phyloP scores from a whole-genome alignment of 768 basidiomycete genomes.

The Tephrocybe rancida region DNA sequence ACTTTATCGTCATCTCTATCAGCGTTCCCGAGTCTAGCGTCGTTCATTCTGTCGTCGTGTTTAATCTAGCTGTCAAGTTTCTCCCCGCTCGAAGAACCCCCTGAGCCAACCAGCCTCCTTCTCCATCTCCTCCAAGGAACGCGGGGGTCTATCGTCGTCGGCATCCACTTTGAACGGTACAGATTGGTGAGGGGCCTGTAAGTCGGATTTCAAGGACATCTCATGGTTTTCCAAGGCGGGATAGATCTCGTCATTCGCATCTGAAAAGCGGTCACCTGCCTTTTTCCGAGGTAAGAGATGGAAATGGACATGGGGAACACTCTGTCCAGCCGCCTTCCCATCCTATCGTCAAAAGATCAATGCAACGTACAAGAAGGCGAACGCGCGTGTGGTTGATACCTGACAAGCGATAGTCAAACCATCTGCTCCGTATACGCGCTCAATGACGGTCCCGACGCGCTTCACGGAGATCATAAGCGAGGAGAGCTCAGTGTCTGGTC shows the following conservation, averaged over 20 bases:
- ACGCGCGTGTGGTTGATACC: slow-evolving; percentile 39
- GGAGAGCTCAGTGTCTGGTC: slow-evolving; percentile 61
- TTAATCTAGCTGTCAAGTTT: slow-evolving; percentile 2
- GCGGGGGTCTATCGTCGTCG: slow-evolving; percentile 66
- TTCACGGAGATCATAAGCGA: slow-evolving; percentile 84
- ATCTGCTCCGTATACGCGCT: slow-evolving; percentile 81
- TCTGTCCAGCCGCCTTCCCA: slow-evolving; percentile 79
- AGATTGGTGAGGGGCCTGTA: slow-evolving; percentile 30
- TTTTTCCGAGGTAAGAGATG: slow-evolving; percentile 86
- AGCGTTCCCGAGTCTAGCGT: no score
- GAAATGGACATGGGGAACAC: slow-evolving; percentile 94
- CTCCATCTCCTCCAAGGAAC: slow-evolving; percentile 77
- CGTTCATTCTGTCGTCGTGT: no score
- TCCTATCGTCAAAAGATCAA: slow-evolving; percentile 50
- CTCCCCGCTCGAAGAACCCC: slow-evolving; percentile 47
- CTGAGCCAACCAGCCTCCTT: slow-evolving; percentile 73
- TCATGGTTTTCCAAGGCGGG: slow-evolving; percentile 75
- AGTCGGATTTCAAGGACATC: slow-evolving; percentile 43
- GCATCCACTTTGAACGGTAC: slow-evolving; percentile 61
- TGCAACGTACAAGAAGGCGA: not conserved
- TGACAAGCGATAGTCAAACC: slow-evolving; percentile 89
- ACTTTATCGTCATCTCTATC: no score
- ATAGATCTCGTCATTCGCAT: slow-evolving; percentile 74
- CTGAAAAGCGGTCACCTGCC: slow-evolving; percentile 66
- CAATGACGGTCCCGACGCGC: slow-evolving; percentile 76